A percentile compares a stretch with the other conserved stretches of the same genome.
Conservation (phyloP, 805 yeast species). For the Candida boidinii region DNA sequence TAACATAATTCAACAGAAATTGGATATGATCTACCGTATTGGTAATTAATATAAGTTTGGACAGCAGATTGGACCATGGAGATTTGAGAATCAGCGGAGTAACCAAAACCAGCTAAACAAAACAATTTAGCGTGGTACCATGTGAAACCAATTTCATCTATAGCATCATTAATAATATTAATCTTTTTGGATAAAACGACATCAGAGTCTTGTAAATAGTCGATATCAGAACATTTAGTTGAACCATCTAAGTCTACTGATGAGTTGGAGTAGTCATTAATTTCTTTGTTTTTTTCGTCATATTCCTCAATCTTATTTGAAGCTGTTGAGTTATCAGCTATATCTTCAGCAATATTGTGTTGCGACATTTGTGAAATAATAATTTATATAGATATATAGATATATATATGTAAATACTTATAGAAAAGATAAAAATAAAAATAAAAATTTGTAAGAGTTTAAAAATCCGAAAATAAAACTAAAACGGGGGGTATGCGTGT, state of each 20-base stretch:
- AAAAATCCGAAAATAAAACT: too few relatives aligned
- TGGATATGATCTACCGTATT: conserved; percentile 36
- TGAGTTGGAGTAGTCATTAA: neutral
- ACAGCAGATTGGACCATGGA: conserved; percentile 38
- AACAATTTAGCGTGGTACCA: conserved; percentile 43
- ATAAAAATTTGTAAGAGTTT: too few relatives aligned
- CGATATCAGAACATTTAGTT: conserved; percentile 7
- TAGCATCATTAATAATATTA: conserved; percentile 39
- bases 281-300: neutral
- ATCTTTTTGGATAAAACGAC: conserved; percentile 30
- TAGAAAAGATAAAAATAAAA: too few relatives aligned
- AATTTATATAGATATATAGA: too few relatives aligned
- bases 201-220: conserved; percentile 29
- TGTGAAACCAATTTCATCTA: conserved; percentile 56
- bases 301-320: neutral
- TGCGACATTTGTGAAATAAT: too few relatives aligned
- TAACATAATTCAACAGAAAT: conserved; percentile 37
- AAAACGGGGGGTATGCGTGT: too few relatives aligned
- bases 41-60: conserved; percentile 35
- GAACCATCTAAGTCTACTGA: neutral
- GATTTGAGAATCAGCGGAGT: conserved; percentile 46
- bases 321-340: neutral
- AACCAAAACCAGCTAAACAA: conserved; percentile 47
- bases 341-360: too few relatives aligned
- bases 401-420: too few relatives aligned